Conservation (phyloP, 1,139 yeast species). For the Schwanniomyces etchellsii region DNA sequence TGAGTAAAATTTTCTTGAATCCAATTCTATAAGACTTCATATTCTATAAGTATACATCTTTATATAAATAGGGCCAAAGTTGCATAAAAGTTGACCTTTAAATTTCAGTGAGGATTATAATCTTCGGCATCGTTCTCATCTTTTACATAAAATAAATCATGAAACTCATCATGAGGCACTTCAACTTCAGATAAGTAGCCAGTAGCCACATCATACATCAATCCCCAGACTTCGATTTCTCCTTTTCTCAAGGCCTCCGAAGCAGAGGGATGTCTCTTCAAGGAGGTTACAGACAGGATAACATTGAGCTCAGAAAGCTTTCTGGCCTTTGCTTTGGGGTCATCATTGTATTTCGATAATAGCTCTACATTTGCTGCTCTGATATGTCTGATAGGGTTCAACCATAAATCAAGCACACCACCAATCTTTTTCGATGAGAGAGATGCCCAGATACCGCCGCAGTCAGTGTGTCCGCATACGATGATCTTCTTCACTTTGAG, state of each 20-base stretch:
- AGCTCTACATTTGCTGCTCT: slow-evolving; percentile 52
- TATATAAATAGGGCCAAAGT: no score
- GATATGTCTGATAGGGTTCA: slow-evolving; percentile 66
- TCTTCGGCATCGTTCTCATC: slow-evolving; percentile 22
- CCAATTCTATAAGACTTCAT: no score
- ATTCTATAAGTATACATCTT: no score
- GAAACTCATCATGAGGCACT: slow-evolving; percentile 47
- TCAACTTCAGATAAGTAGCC: slow-evolving; percentile 61
- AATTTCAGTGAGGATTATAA: background rate
- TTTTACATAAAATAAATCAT: slow-evolving; percentile 45
- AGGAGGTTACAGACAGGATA: slow-evolving; percentile 48
- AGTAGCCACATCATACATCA: slow-evolving; percentile 79
- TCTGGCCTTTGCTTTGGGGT: slow-evolving; percentile 56
- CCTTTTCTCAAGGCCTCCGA: slow-evolving; percentile 62
- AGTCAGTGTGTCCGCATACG: slow-evolving; percentile 96
- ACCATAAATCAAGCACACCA: slow-evolving; percentile 75
- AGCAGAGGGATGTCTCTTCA: slow-evolving; percentile 72
- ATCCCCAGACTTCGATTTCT: slow-evolving; percentile 84
- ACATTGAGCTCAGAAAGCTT: slow-evolving; percentile 79
- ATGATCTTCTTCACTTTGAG: slow-evolving; percentile 77
- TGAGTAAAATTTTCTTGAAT: no score
- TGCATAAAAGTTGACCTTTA: no score
- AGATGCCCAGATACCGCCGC: slow-evolving; percentile 95
- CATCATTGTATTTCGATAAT: slow-evolving; percentile 34
- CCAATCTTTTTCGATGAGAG: slow-evolving; percentile 64